phyloP scores from a whole-genome alignment of 257 asterid species.

The Solanum sitiens region DNA sequence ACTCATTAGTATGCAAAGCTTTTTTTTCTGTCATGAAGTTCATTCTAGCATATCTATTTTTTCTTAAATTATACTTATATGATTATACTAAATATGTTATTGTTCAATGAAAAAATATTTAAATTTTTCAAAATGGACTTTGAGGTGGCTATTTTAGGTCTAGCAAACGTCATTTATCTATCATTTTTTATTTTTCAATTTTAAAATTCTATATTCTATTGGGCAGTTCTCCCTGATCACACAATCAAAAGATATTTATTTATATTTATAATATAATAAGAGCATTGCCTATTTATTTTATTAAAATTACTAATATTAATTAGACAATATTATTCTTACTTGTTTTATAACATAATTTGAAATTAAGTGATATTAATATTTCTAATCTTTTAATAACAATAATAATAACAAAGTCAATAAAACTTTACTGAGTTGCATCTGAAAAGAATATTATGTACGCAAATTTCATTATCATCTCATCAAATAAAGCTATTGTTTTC shows the following conservation, averaged over 20 bases:
- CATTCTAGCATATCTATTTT: neutral
- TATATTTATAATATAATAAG: no score
- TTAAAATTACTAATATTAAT: neutral
- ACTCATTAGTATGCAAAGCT: neutral
- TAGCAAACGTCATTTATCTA: neutral
- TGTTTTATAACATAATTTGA: no score
- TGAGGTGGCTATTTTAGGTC: neutral
- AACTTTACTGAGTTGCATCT: no score
- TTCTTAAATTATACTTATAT: no score
- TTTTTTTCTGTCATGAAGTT: neutral
- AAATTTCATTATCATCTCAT: no score
- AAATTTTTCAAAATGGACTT: neutral
- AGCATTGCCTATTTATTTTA: no score
- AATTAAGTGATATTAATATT: no score
- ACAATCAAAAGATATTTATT: neutral
- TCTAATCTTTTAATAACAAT: no score
- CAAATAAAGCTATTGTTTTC: no score
- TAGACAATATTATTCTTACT: neutral
- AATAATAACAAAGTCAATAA: no score
- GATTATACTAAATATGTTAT: neutral
- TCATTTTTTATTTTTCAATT: neutral
- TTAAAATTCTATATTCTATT: neutral
- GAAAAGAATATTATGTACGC: no score
- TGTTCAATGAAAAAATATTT: no score
- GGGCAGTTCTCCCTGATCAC: neutral